These are phyloP conservation scores for Apiospora aurea DNA, from an alignment of 2,329 filamentous ascomycete species.

Conservation along the genomic window DNA sequence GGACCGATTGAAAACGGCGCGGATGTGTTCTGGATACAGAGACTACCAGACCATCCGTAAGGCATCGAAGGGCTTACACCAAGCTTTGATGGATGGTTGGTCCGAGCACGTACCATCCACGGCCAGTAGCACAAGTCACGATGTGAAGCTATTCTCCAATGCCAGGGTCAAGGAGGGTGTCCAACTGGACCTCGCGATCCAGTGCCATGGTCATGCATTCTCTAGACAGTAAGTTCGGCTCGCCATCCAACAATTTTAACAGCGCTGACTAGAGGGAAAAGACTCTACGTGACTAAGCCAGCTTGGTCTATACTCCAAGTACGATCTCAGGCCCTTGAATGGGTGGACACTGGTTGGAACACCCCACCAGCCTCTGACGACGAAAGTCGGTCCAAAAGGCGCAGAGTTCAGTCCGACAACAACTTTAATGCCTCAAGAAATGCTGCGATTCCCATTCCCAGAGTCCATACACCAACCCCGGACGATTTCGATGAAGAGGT, in stretches of 20 bases:
- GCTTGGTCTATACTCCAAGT: background rate
- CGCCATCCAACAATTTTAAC: background rate
- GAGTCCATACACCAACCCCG: background rate
- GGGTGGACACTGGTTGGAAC: background rate
- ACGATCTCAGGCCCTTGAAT: background rate
- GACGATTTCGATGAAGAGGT: background rate
- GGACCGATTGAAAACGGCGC: background rate
- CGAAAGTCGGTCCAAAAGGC: background rate
- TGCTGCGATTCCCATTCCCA: too few species aligned
- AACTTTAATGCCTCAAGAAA: background rate
- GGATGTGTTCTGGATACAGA: background rate
- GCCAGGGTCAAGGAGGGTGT: background rate
- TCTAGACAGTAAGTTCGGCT: background rate
- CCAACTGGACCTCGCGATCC: background rate
- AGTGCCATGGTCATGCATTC: background rate
- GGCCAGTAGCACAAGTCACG: background rate
- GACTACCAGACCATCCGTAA: background rate
- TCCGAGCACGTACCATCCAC: background rate
- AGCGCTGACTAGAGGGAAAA: background rate
- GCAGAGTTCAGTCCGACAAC: background rate
- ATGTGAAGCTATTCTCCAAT: background rate
- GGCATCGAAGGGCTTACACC: background rate
- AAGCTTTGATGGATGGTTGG: background rate
- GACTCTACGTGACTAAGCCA: background rate
- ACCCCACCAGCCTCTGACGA: background rate